Conservation (phyloP, 2,329 filamentous ascomycete genomes). For the Xylariaceae sp. region DNA sequence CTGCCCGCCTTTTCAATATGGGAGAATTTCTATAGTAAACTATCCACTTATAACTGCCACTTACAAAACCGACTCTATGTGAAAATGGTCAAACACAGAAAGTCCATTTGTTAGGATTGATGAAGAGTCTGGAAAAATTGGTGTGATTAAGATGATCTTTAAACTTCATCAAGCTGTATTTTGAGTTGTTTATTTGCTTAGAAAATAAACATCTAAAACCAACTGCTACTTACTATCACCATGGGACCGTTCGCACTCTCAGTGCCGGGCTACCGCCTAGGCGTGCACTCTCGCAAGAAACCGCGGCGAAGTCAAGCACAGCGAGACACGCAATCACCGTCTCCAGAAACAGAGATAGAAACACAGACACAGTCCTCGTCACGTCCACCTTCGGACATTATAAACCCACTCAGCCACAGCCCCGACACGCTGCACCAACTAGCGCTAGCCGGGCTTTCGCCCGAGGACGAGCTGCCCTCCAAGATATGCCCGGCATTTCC, state of each 20-base stretch:
- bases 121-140: not conserved
- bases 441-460: slow-evolving; percentile 56
- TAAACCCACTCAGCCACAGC: slow-evolving; percentile 63
- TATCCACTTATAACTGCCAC: not conserved
- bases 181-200: too few relatives aligned
- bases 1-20: slow-evolving; percentile 8
- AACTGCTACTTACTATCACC: not conserved
- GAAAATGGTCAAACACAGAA: not conserved
- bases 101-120: not conserved
- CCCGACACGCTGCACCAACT: slow-evolving; percentile 60
- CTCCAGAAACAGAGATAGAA: slow-evolving; percentile 11
- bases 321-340: slow-evolving; percentile 2
- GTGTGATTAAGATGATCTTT: not conserved
- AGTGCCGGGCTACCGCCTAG: slow-evolving; percentile 36
- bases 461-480: slow-evolving; percentile 51
- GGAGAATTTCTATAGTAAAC: slow-evolving; percentile 3
- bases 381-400: slow-evolving; percentile 43
- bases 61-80: not conserved
- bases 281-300: slow-evolving; percentile 43
- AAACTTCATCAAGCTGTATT: too few relatives aligned
- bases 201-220: too few relatives aligned
- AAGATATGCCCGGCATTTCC: slow-evolving; percentile 54
- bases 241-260: slow-evolving; percentile 41
- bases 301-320: slow-evolving; percentile 32
- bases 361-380: slow-evolving; percentile 24